A percentile compares a stretch with the other conserved stretches of the same genome.
These are phyloP conservation scores for Fraxinus americana DNA, from an alignment of 257 asterid genomes.

Conservation along the genomic window DNA sequence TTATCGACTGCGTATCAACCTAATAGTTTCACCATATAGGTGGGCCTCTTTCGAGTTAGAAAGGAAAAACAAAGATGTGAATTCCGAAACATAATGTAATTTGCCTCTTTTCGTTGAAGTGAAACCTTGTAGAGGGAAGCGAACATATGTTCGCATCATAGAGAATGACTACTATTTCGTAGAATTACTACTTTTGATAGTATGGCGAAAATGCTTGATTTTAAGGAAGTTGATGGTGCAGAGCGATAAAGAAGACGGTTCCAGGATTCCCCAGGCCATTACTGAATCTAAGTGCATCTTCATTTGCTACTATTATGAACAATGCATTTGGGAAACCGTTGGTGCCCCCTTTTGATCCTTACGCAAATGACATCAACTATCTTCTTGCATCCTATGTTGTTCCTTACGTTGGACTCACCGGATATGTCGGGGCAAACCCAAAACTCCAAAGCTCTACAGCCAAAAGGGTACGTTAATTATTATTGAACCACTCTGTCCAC, in stretches of 20 bases:
- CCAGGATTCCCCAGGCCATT: conserved; percentile 81
- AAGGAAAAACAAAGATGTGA: no score
- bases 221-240: conserved; percentile 24
- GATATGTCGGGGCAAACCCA: conserved; percentile 87
- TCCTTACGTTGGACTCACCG: conserved; percentile 90
- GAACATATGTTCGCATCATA: no score
- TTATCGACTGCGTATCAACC: no score
- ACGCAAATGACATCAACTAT: conserved; percentile 68
- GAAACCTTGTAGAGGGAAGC: no score
- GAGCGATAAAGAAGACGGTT: conserved; percentile 72
- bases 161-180: no score
- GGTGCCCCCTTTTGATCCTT: conserved; percentile 77
- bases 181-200: no score
- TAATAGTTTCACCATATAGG: no score
- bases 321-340: conserved; percentile 52
- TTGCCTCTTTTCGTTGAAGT: no score
- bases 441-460: conserved; percentile 54
- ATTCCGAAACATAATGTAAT: no score
- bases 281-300: conserved; percentile 52
- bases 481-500: background rate
- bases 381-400: conserved; percentile 76
- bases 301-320: conserved; percentile 66
- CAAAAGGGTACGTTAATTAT: conserved; percentile 41
- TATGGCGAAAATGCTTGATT: background rate
- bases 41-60: no score